Conservation (phyloP, 2,329 filamentous ascomycete genomes). For the Paramyrothecium sp. region DNA sequence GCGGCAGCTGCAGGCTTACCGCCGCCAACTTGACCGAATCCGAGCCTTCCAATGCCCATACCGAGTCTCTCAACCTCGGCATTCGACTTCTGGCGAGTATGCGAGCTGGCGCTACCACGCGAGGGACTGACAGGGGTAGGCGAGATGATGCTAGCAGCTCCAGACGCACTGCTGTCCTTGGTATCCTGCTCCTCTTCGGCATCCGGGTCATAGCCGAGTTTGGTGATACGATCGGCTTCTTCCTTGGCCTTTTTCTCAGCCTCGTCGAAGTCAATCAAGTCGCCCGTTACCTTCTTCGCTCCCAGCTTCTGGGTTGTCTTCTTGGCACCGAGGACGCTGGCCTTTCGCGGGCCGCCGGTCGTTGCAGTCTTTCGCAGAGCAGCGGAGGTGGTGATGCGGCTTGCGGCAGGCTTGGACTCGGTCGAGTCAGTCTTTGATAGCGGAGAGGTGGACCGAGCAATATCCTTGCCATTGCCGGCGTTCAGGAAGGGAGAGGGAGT, state of each 20-base stretch:
- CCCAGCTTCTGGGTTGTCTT: conserved; percentile 79
- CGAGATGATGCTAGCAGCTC: conserved; percentile 62
- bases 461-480: conserved; percentile 69
- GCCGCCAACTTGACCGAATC: conserved; percentile 81
- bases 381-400: conserved; percentile 73
- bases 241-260: conserved; percentile 97
- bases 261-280: conserved; percentile 92
- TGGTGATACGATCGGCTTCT: conserved; percentile 93
- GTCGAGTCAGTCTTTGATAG: conserved; percentile 62
- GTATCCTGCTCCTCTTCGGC: conserved; percentile 65
- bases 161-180: conserved; percentile 42
- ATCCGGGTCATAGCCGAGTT: conserved; percentile 92
- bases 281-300: conserved; percentile 82
- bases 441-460: conserved; percentile 79
- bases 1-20: conserved; percentile 52
- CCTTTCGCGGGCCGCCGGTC: conserved; percentile 68
- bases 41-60: conserved; percentile 82
- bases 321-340: conserved; percentile 82
- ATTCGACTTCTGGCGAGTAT: conserved; percentile 60
- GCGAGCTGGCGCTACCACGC: conserved; percentile 54
- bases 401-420: conserved; percentile 58
- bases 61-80: conserved; percentile 86
- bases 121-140: conserved; percentile 74
- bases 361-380: conserved; percentile 76
- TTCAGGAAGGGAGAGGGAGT: conserved; percentile 90